Percentiles rank a stretch among this genome's conserved stretches.
These are phyloP conservation scores for Chloranthus sessilifolius DNA, from an alignment of 164 flowering plant species.

Conservation along the genomic window DNA sequence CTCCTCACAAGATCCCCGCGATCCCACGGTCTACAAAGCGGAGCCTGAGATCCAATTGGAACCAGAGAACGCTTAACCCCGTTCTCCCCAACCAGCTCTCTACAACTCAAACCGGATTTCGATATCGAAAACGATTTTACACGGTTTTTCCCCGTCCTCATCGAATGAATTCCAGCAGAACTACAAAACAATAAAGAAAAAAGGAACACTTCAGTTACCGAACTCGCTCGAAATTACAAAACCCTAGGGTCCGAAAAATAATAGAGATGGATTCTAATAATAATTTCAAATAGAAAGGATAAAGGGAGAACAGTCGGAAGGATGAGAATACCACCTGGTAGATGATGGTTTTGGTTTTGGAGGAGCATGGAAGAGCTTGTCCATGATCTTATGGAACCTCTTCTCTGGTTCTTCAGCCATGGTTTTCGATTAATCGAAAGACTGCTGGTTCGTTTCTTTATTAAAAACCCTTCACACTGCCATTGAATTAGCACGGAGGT, in stretches of 20 bases:
- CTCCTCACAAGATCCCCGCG: conserved; percentile 74
- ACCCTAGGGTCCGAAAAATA: no score
- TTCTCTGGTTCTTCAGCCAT: conserved; percentile 64
- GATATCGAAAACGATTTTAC: conserved; percentile 24
- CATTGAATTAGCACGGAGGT: not conserved
- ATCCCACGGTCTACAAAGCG: conserved; percentile 87
- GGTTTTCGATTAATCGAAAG: no score
- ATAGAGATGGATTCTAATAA: no score
- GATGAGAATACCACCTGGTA: conserved; percentile 11
- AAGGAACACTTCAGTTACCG: not conserved
- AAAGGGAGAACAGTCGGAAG: no score
- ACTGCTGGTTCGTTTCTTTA: not conserved
- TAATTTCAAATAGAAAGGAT: no score
- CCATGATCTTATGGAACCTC: conserved; percentile 59
- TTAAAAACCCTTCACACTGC: not conserved
- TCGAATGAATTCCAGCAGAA: conserved; percentile 22
- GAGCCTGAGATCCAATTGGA: conserved; percentile 28
- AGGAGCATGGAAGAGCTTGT: conserved; percentile 58
- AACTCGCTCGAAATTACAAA: no score
- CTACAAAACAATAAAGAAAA: conserved; percentile 14
- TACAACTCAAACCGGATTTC: conserved; percentile 23
- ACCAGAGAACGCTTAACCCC: conserved; percentile 17
- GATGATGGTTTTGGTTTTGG: conserved; percentile 8
- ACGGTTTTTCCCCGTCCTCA: conserved; percentile 50
- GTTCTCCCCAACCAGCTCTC: conserved; percentile 7